A percentile compares a stretch with the other conserved stretches of the same genome.
Evolutionary conservation across 1,284 basidiomycete species (phyloP).

Genomic region (Cryptococcus wingfieldii): DNA sequence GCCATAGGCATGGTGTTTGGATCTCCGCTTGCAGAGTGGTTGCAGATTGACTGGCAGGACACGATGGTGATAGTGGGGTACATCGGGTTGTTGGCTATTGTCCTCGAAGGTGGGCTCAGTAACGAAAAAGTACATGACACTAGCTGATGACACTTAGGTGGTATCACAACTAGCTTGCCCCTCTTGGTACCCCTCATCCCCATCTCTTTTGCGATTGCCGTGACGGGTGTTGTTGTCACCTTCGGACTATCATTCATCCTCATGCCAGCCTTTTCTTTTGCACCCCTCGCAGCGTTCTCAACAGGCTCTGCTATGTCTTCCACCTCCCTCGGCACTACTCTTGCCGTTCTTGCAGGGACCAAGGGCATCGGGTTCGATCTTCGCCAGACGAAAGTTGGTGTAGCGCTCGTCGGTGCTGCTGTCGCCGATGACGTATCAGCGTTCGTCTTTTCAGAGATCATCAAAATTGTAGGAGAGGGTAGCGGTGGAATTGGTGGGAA

Average conservation of each 20-base stretch:
- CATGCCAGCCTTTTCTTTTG: constrained; percentile 46
- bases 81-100: constrained; percentile 55
- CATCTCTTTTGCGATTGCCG: constrained; percentile 51
- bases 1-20: constrained; percentile 54
- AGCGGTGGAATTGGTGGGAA: constrained; percentile 6
- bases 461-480: constrained; percentile 46
- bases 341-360: constrained; percentile 51
- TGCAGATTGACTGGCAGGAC: constrained; percentile 49
- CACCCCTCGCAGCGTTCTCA: constrained; percentile 53
- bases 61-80: constrained; percentile 54
- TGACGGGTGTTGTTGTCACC: constrained; percentile 53
- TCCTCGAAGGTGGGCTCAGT: constrained; percentile 52
- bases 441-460: constrained; percentile 54
- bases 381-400: constrained; percentile 53
- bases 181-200: constrained; percentile 50
- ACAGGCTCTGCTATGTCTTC: constrained; percentile 56
- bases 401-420: constrained; percentile 55
- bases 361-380: constrained; percentile 39
- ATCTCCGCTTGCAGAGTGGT: constrained; percentile 51
- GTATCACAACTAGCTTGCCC: constrained; percentile 50
- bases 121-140: neutral
- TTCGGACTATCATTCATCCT: constrained; percentile 52
- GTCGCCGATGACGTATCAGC: constrained; percentile 58
- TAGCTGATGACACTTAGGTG: constrained; percentile 42
- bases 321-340: constrained; percentile 57